These are phyloP conservation scores for Penicillium freii DNA, from an alignment of 2,329 filamentous ascomycete species.

Conservation along the genomic window DNA sequence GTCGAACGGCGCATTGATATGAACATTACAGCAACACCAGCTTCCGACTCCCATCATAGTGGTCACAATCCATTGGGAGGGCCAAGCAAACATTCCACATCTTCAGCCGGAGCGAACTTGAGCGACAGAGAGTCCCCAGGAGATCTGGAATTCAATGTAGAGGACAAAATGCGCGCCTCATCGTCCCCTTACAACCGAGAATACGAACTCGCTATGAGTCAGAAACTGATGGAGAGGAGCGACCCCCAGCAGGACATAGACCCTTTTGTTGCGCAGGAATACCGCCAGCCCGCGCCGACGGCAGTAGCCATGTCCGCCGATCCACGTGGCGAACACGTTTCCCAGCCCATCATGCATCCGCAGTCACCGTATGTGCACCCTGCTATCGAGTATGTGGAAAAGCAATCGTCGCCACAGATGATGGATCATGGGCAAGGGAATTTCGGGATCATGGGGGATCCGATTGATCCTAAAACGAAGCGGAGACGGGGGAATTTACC, in stretches of 20 bases:
- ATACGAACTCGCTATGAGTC: too few relatives aligned
- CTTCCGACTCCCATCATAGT: too few relatives aligned
- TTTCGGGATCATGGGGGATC: conserved; percentile 40
- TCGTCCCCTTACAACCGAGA: too few relatives aligned
- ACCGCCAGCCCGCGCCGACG: conserved; percentile 19
- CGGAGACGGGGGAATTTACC: conserved; percentile 78
- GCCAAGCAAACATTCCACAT: too few relatives aligned
- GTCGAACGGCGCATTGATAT: too few relatives aligned
- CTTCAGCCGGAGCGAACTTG: too few relatives aligned
- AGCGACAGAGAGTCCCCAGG: too few relatives aligned
- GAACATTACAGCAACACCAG: too few relatives aligned
- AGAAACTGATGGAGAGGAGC: too few relatives aligned
- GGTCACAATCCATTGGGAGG: too few relatives aligned
- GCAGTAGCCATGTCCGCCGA: conserved; percentile 26
- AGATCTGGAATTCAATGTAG: too few relatives aligned
- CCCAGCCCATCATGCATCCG: conserved; percentile 26
- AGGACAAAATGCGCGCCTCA: too few relatives aligned
- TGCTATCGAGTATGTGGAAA: conserved; percentile 32
- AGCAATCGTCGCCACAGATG: conserved; percentile 32
- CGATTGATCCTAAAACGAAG: conserved; percentile 44
- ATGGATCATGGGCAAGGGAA: conserved; percentile 35
- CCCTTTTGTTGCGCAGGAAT: conserved; percentile 26
- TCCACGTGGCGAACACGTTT: conserved; percentile 25
- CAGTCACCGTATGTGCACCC: conserved; percentile 31
- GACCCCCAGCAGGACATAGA: conserved; percentile 10